phyloP scores from a whole-genome alignment of 2,329 filamentous ascomycete genomes.

The Curvularia eragrostidis region DNA sequence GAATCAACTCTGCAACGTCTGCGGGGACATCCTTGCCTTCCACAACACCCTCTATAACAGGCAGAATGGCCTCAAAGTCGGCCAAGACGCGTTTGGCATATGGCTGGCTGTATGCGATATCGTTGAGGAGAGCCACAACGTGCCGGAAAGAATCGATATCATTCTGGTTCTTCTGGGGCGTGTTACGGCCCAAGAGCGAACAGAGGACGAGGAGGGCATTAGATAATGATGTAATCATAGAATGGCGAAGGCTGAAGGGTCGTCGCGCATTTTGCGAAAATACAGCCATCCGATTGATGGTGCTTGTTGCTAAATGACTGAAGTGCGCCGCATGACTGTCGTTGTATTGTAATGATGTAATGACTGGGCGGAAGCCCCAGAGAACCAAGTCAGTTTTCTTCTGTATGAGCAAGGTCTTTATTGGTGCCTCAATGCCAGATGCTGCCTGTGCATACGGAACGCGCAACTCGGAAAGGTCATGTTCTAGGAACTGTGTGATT shows the following conservation, averaged over 20 bases:
- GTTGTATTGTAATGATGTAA: slow-evolving; percentile 36
- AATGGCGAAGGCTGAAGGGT: slow-evolving; percentile 23
- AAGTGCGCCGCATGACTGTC: slow-evolving; percentile 18
- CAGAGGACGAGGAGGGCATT: slow-evolving; percentile 30
- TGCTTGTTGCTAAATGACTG: slow-evolving; percentile 25
- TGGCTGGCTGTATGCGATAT: slow-evolving; percentile 19
- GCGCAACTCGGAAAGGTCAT: slow-evolving; percentile 5
- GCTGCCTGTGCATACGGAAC: slow-evolving; percentile 7
- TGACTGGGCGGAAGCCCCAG: slow-evolving; percentile 28
- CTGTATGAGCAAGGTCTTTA: slow-evolving; percentile 21
- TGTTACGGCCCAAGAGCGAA: slow-evolving; percentile 28
- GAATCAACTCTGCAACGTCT: slow-evolving; percentile 30
- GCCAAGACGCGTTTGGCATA: slow-evolving; percentile 31
- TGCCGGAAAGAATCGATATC: slow-evolving; percentile 25
- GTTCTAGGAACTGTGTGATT: slow-evolving; percentile 16
- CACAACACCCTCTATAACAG: slow-evolving; percentile 13
- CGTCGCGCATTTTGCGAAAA: slow-evolving; percentile 13
- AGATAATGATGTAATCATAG: slow-evolving; percentile 27
- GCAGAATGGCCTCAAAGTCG: slow-evolving; percentile 29
- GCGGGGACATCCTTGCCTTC: slow-evolving; percentile 15
- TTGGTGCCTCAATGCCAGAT: not conserved
- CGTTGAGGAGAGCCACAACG: slow-evolving; percentile 21
- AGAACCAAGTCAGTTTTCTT: slow-evolving; percentile 36
- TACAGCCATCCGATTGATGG: slow-evolving; percentile 19
- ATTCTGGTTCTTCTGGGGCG: not conserved